Conservation (phyloP, 78 protist genomes). For the Dictyostelium purpureum region DNA sequence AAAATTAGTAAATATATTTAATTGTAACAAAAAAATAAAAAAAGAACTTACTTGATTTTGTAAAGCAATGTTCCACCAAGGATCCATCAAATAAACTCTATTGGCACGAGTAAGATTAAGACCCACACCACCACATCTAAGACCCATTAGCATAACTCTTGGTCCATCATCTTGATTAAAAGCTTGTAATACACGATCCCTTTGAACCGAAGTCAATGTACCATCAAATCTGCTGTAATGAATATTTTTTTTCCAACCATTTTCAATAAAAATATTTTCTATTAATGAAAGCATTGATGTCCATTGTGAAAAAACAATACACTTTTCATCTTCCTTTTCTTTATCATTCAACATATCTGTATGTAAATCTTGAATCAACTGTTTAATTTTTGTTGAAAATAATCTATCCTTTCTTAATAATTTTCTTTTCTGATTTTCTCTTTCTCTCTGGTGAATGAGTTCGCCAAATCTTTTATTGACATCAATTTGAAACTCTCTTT, state of each 20-base stretch:
- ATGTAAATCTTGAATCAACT: background rate
- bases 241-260: background rate
- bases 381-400: background rate
- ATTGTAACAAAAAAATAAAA: too few species aligned
- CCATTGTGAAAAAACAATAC: slow-evolving; percentile 84
- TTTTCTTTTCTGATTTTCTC: background rate
- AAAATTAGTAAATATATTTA: slow-evolving; percentile 7
- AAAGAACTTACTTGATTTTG: too few species aligned
- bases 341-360: background rate
- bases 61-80: slow-evolving; percentile 49
- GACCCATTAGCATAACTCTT: slow-evolving; percentile 15
- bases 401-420: background rate
- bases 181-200: background rate
- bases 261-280: background rate
- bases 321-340: slow-evolving; percentile 17
- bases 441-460: background rate
- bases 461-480: background rate
- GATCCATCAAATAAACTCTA: slow-evolving; percentile 61
- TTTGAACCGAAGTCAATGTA: slow-evolving; percentile 21
- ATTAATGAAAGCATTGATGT: slow-evolving; percentile 74
- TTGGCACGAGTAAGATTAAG: slow-evolving; percentile 90
- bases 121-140: slow-evolving; percentile 89
- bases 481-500: background rate
- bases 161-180: slow-evolving; percentile 40
- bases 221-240: slow-evolving; percentile 78